These are phyloP conservation scores for Chaetomiaceae sp. DNA, from an alignment of 2,329 filamentous ascomycete species.

Conservation along the genomic window DNA sequence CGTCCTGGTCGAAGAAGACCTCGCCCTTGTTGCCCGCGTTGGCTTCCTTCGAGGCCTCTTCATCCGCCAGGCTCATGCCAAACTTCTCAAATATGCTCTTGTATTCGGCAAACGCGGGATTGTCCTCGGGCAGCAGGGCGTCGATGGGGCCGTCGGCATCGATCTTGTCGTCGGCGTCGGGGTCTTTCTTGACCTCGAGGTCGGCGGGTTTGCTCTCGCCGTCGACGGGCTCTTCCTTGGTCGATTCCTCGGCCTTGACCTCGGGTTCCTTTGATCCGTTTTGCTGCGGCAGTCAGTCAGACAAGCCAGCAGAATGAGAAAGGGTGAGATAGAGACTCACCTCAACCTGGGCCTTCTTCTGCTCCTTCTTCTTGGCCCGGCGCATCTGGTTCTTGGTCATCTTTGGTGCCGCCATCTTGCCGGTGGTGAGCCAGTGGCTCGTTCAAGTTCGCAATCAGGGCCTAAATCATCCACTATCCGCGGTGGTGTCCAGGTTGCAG, in stretches of 20 bases:
- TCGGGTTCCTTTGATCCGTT: conserved; percentile 20
- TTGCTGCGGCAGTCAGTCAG: conserved; percentile 3
- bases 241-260: conserved; percentile 17
- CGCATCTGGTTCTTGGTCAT: conserved; percentile 92
- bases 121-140: conserved; percentile 53
- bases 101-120: conserved; percentile 80
- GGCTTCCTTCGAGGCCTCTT: conserved; percentile 59
- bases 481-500: no score
- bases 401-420: conserved; percentile 62
- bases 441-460: conserved; percentile 1
- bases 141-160: conserved; percentile 45
- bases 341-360: conserved; percentile 64
- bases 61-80: conserved; percentile 58
- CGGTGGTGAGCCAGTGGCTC: conserved; percentile 13
- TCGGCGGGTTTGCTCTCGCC: conserved; percentile 34
- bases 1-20: conserved; percentile 76
- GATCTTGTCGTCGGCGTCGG: conserved; percentile 33
- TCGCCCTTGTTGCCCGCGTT: conserved; percentile 74
- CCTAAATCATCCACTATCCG: not conserved
- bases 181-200: conserved; percentile 42
- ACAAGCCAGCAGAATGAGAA: not conserved
- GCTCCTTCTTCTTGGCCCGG: conserved; percentile 89
- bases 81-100: conserved; percentile 80
- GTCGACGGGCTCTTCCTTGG: conserved; percentile 28
- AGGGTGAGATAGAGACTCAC: not conserved